Evolutionary conservation across 2,329 filamentous ascomycete genomes (phyloP), one percentile per base, ranked within the genome.

Genomic region (Karstenula rhodostoma): DNA sequence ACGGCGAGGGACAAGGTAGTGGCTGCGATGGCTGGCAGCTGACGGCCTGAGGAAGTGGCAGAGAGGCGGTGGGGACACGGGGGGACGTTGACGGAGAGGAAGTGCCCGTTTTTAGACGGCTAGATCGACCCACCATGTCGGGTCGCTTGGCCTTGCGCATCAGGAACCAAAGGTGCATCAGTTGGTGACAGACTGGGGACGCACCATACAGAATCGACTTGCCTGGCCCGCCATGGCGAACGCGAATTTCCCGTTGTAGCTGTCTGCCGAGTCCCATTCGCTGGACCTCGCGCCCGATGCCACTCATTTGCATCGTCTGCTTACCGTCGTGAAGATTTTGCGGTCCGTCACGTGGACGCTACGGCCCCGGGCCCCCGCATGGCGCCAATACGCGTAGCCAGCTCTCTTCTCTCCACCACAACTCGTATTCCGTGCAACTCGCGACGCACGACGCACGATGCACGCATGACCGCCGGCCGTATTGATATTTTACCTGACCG

Each of bases 381-480:
- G 22, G n/a, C 29, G n/a, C 35, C 37, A 1, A n/a, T 5, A 44
- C n/a, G 25, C 47, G 19, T 49, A 15, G 48, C 13, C 48, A 53
- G 22, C 51, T 54, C 42, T n/a, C 49, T 52, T 37, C 32, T 33
- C 51, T 43, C 51, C 40, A 48, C 50, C 13, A 37, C 47, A 33
- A 23, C 55, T 55, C 56, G 59, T 60, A 50, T 56, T 53, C 10
- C 29, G 50, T 59, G 37, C 49, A 12, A 53, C 37, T 40, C 56
- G 51, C 51, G 60, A 59, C 59, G 62, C 58, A 65, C 63, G n/a
- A 53, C 37, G 37, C 56, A 48, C 51, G 60, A 59, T 57, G 62
- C 58, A 65, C 63, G 60, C 60, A 63, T 37, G 56, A 37, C 55
- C 32, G 33, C 54, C 51, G 9, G 29, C 19, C 37, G 51, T 59